Percentiles rank a stretch among this genome's conserved stretches.
Conservation (phyloP, 73 alveolate species). For the Diophrys appendiculata region DNA sequence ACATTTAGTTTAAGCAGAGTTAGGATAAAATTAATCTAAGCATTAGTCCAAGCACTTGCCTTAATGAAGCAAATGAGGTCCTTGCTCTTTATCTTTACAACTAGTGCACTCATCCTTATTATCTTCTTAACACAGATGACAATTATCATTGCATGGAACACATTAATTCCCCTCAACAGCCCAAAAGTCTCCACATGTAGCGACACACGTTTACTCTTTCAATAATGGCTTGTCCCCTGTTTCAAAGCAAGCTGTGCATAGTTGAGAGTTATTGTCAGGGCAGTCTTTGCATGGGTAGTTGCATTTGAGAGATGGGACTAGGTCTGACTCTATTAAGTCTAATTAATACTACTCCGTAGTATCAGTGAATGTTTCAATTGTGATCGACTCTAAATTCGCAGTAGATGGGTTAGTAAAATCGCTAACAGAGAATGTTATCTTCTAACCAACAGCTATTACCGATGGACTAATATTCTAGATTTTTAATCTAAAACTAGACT, state of each 20-base stretch:
- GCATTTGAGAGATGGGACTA: conserved; percentile 35
- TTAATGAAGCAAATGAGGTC: neutral
- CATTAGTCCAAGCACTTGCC: neutral
- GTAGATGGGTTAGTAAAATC: neutral
- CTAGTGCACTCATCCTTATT: neutral
- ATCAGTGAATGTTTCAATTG: neutral
- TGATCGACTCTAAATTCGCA: neutral
- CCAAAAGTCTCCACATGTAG: neutral
- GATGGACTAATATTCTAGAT: too few species aligned
- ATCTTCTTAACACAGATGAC: neutral
- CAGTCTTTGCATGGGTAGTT: conserved; percentile 54
- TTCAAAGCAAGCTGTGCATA: neutral
- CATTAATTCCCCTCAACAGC: too few species aligned
- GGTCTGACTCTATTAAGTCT: conserved; percentile 22
- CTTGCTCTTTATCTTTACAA: neutral
- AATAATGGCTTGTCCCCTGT: neutral
- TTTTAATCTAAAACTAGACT: too few species aligned
- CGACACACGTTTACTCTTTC: neutral
- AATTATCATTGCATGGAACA: neutral
- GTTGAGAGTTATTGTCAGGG: neutral
- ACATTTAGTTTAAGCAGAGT: neutral
- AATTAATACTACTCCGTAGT: neutral
- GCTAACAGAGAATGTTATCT: neutral
- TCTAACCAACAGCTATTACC: too few species aligned
- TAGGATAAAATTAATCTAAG: neutral